phyloP scores from a whole-genome alignment of 2,329 filamentous ascomycete genomes.

The Aureobasidium subglaciale region DNA sequence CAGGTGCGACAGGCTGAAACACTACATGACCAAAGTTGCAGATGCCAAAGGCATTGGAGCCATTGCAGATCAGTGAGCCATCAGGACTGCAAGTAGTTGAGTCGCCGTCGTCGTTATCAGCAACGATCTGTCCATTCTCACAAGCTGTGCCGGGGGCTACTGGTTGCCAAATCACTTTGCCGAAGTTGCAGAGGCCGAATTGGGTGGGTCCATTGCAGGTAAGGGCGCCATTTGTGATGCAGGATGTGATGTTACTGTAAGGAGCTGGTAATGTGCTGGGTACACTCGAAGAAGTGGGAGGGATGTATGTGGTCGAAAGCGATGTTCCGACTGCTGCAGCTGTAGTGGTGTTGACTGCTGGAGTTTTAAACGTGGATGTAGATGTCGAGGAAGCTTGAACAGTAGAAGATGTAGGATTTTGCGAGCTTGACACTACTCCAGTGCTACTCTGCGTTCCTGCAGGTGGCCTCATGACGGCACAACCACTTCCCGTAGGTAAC shows the following conservation, averaged over 20 bases:
- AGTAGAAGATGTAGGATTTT: not conserved
- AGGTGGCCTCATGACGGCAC: conserved; percentile 17
- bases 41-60: conserved; percentile 34
- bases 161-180: conserved; percentile 33
- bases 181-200: conserved; percentile 39
- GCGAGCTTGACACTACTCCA: conserved; percentile 16
- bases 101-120: conserved; percentile 20
- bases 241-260: conserved; percentile 25
- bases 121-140: conserved; percentile 25
- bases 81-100: conserved; percentile 27
- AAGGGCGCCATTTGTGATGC: conserved; percentile 34
- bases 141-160: conserved; percentile 38
- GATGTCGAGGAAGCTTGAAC: conserved; percentile 8
- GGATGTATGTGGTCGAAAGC: not conserved
- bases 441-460: conserved; percentile 17
- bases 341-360: conserved; percentile 11
- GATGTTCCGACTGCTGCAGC: not conserved
- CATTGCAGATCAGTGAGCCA: conserved; percentile 35
- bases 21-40: conserved; percentile 36
- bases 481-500: conserved; percentile 19
- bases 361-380: not conserved
- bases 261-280: not conserved
- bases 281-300: not conserved
- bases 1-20: conserved; percentile 36
- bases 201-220: conserved; percentile 37